Evolutionary conservation across 129 eudicot species (phyloP).

Genomic region (Tagetes erecta): DNA sequence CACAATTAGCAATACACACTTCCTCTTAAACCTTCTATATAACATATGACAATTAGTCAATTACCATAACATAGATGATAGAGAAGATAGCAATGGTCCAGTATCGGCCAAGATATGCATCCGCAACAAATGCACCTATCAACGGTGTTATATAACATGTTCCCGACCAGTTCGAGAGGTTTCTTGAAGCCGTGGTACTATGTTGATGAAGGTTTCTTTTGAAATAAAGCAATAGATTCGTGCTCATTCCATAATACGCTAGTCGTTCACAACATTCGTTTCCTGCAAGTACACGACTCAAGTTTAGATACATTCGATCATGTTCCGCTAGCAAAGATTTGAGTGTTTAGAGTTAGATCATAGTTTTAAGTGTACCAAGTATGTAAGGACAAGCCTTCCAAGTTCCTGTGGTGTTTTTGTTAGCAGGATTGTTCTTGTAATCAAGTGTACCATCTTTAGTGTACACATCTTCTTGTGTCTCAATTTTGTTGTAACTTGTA

Average conservation of each 20-base stretch:
- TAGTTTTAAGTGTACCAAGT: slow-evolving; percentile 49
- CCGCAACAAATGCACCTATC: slow-evolving; percentile 76
- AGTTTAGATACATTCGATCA: not conserved
- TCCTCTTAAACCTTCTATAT: slow-evolving; percentile 20
- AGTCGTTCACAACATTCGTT: slow-evolving; percentile 80
- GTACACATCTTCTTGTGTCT: slow-evolving; percentile 39
- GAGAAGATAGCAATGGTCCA: slow-evolving; percentile 86
- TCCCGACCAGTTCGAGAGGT: slow-evolving; percentile 76
- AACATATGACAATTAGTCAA: slow-evolving; percentile 3
- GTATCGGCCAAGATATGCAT: slow-evolving; percentile 77
- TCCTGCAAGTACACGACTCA: slow-evolving; percentile 40
- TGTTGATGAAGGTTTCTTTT: slow-evolving; percentile 53
- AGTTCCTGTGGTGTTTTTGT: slow-evolving; percentile 66
- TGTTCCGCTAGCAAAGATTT: no score
- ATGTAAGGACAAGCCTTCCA: slow-evolving; percentile 95
- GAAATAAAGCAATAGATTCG: slow-evolving; percentile 68
- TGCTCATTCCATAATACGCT: slow-evolving; percentile 79
- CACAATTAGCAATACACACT: no score
- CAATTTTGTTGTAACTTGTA: slow-evolving; percentile 22
- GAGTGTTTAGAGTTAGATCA: not conserved
- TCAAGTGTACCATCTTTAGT: slow-evolving; percentile 75
- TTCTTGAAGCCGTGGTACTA: slow-evolving; percentile 62
- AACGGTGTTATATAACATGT: slow-evolving; percentile 79
- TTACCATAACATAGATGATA: slow-evolving; percentile 59
- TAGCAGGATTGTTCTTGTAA: slow-evolving; percentile 59